Conservation (phyloP, 768 basidiomycete genomes). For the Termitomyces sp. region DNA sequence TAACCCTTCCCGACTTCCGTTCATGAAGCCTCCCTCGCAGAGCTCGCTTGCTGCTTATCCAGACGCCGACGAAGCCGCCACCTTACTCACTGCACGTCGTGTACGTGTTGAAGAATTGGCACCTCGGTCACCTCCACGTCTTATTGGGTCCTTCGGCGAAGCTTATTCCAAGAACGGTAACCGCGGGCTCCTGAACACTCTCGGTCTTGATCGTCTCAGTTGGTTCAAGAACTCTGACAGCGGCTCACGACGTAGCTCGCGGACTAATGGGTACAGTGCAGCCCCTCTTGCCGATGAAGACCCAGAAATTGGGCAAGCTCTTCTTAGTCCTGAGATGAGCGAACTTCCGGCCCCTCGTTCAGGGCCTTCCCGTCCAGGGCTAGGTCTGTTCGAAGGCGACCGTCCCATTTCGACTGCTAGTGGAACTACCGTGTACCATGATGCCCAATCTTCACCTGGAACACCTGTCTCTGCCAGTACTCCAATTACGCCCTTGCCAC, state of each 20-base stretch:
- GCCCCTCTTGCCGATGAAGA: constrained; percentile 41
- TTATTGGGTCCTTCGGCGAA: constrained; percentile 13
- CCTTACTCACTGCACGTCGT: constrained; percentile 52
- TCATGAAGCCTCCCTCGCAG: constrained; percentile 23
- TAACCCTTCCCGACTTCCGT: background rate
- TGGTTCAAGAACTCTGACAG: constrained; percentile 52
- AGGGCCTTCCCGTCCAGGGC: constrained; percentile 20
- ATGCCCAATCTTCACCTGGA: constrained; percentile 55
- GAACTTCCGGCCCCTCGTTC: constrained; percentile 27
- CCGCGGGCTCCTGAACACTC: constrained; percentile 30
- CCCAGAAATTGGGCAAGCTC: constrained; percentile 41
- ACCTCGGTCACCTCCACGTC: constrained; percentile 27
- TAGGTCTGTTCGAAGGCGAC: constrained; percentile 39
- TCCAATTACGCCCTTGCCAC: constrained; percentile 38
- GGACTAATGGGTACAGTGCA: constrained; percentile 14
- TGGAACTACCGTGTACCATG: constrained; percentile 58
- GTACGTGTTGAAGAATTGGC: constrained; percentile 41
- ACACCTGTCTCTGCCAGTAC: constrained; percentile 31
- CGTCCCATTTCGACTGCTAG: constrained; percentile 63
- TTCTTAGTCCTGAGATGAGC: constrained; percentile 29
- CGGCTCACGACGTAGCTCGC: constrained; percentile 22
- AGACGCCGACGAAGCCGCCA: constrained; percentile 43
- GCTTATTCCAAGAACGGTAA: constrained; percentile 15
- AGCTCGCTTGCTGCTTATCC: constrained; percentile 33
- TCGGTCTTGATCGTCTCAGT: constrained; percentile 53